Percentiles rank a stretch among this genome's conserved stretches.
Evolutionary conservation across 2,329 filamentous ascomycete genomes (phyloP).

Genomic region (Amauroascus verrucosus): DNA sequence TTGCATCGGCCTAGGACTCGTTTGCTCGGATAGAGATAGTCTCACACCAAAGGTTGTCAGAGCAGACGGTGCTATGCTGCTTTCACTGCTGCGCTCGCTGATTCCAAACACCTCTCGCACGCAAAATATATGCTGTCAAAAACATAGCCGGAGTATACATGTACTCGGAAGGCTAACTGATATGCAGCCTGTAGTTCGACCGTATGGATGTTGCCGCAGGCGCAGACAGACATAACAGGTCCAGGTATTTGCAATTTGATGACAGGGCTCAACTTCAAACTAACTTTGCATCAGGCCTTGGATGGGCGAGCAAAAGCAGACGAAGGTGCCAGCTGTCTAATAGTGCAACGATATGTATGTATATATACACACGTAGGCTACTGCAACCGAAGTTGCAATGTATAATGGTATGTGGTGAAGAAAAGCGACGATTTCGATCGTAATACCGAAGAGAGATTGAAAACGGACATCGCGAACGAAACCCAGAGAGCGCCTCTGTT

Average conservation of each 20-base stretch:
- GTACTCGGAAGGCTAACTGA: not conserved
- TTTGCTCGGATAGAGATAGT: not conserved
- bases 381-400: constrained; percentile 3
- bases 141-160: not conserved
- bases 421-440: constrained; percentile 28
- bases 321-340: constrained; percentile 4
- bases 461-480: constrained; percentile 55
- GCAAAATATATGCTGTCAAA: constrained; percentile 4
- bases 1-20: not conserved
- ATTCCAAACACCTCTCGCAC: constrained; percentile 24
- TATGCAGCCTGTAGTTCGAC: constrained; percentile 2
- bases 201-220: constrained; percentile 26
- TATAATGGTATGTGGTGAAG: constrained; percentile 19
- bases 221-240: constrained; percentile 28
- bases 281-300: constrained; percentile 25
- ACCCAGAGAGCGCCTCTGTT: constrained; percentile 64
- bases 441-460: constrained; percentile 27
- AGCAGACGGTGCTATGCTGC: constrained; percentile 27
- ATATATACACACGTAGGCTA: constrained; percentile 12
- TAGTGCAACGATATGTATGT: constrained; percentile 18
- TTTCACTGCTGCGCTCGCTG: constrained; percentile 47
- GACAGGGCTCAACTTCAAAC: constrained; percentile 48
- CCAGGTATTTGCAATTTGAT: constrained; percentile 27
- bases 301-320: constrained; percentile 23
- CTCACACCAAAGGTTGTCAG: not conserved